Conservation (phyloP, 768 basidiomycete species). For the Calocera viscosa region DNA sequence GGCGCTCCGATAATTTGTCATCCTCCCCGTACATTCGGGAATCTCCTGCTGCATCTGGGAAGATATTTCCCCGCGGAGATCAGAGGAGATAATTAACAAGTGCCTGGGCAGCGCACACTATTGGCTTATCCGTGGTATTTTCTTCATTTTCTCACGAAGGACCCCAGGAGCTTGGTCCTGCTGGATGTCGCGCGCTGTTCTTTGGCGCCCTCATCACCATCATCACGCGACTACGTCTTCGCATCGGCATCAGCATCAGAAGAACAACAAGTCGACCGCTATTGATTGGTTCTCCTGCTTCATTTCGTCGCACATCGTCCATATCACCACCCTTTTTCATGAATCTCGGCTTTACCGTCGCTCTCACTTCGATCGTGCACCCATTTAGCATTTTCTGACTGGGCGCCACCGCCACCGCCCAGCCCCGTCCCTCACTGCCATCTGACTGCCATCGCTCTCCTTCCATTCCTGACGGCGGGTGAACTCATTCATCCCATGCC, state of each 20-base stretch:
- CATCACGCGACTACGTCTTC: slow-evolving; percentile 5
- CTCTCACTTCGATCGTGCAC: neutral
- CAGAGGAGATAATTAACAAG: slow-evolving; percentile 8
- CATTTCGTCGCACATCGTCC: neutral
- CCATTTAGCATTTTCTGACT: slow-evolving; percentile 2
- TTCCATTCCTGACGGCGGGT: neutral
- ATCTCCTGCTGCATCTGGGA: slow-evolving; percentile 4
- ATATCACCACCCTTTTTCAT: slow-evolving; percentile 1
- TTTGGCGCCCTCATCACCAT: neutral
- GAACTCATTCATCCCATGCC: slow-evolving; percentile 4
- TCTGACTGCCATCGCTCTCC: neutral
- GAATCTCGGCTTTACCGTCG: neutral
- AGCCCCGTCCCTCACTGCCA: neutral
- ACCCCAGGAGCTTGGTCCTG: slow-evolving; percentile 3
- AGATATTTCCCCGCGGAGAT: slow-evolving; percentile 7
- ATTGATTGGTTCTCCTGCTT: neutral
- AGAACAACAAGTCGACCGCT: neutral
- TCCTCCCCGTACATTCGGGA: slow-evolving; percentile 4
- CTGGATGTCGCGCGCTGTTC: neutral
- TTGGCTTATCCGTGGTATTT: slow-evolving; percentile 8
- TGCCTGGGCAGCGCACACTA: neutral
- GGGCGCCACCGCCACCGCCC: neutral
- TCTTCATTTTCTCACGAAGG: slow-evolving; percentile 8
- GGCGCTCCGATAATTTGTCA: neutral
- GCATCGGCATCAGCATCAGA: slow-evolving; percentile 9